phyloP scores from a whole-genome alignment of 2,329 filamentous ascomycete species.

The Biscogniauxia mediterranea region DNA sequence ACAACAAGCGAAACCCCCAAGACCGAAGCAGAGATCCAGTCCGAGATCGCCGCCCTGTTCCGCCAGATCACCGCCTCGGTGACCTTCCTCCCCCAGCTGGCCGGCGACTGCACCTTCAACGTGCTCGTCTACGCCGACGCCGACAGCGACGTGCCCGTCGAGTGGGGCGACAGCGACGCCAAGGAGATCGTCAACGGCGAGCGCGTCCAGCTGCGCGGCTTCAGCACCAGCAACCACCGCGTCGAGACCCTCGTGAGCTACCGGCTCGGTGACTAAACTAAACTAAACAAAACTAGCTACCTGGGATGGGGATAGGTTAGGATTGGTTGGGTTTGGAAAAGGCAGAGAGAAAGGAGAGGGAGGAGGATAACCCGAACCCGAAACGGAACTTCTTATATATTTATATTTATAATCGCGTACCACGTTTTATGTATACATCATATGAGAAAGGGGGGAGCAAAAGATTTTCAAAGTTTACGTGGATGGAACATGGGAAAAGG shows the following conservation, averaged over 20 bases:
- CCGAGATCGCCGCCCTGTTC: constrained; percentile 95
- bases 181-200: constrained; percentile 95
- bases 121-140: constrained; percentile 97
- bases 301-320: no score
- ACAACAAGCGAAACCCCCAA: constrained; percentile 60
- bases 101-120: constrained; percentile 97
- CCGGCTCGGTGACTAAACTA: constrained; percentile 53
- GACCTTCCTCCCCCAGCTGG: constrained; percentile 90
- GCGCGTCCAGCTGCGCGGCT: constrained; percentile 91
- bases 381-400: no score
- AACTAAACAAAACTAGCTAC: no score
- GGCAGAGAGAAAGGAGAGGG: no score
- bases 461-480: no score
- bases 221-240: constrained; percentile 90
- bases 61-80: constrained; percentile 97
- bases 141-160: constrained; percentile 92
- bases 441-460: no score
- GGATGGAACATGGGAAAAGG: no score
- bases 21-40: constrained; percentile 89
- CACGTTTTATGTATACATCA: no score
- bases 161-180: constrained; percentile 97
- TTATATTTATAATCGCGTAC: no score
- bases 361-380: no score
- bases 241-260: constrained; percentile 97
- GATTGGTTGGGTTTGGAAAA: no score